phyloP scores from a whole-genome alignment of 305 asterid genomes.

The Caryopteris hybrid region DNA sequence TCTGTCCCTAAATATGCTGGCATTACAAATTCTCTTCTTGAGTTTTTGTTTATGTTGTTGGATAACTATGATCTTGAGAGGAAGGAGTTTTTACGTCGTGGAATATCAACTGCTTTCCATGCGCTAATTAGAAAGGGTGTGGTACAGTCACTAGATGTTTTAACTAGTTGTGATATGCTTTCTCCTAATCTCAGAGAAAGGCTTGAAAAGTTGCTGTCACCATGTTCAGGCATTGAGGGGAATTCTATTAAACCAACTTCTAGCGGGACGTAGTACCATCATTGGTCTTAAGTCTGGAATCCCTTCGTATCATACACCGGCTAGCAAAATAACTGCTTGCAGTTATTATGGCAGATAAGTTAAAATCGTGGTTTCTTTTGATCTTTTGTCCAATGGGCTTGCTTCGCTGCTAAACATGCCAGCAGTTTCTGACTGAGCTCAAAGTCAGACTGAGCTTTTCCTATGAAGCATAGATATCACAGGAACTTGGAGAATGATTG shows the following conservation, averaged over 20 bases:
- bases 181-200: constrained; percentile 62
- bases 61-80: constrained; percentile 74
- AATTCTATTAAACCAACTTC: constrained; percentile 9
- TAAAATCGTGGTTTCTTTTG: neutral
- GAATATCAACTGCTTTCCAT: constrained; percentile 58
- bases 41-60: constrained; percentile 56
- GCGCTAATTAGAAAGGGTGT: constrained; percentile 52
- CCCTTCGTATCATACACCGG: neutral
- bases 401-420: neutral
- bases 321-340: neutral
- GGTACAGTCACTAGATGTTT: constrained; percentile 54
- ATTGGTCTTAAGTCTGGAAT: neutral
- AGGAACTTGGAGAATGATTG: no score
- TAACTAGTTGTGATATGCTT: constrained; percentile 45
- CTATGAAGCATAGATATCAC: neutral
- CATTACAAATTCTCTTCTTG: constrained; percentile 66
- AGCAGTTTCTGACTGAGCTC: neutral
- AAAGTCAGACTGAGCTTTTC: neutral
- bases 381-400: neutral
- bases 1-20: constrained; percentile 66
- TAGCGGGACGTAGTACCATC: neutral
- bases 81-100: constrained; percentile 47
- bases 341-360: neutral
- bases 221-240: constrained; percentile 7
- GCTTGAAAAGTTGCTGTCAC: constrained; percentile 39